Evolutionary conservation across 2,329 filamentous ascomycete species (phyloP), one percentile per base, ranked within the genome.

Genomic region (Pseudogymnoascus sp.): DNA sequence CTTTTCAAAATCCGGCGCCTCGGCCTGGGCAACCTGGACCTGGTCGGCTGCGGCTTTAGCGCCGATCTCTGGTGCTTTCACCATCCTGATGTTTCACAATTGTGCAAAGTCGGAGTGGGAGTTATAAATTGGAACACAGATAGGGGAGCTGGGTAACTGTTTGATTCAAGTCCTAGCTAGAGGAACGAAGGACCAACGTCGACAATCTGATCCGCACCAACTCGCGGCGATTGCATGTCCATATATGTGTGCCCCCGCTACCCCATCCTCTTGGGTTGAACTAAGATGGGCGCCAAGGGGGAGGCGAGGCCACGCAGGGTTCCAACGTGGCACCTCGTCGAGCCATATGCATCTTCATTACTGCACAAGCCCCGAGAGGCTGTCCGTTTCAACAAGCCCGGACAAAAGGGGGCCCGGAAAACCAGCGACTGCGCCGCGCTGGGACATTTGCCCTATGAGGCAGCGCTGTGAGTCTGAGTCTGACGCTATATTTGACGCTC

Each of bases 1-100:
- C 62, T 75, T 75, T 66, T 82, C 78, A 66, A 84, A 82, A 32
- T 74, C 72, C 22, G 80, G 80, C 7, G 75, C 74, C 62, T 79
- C 77, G 58, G 72, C 73, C 58, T 76, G 74, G 32, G 77, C 75
- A 39, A 75, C 66, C 59, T 76, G 71, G 43, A 74, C 64, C 50
- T 74, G 71, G 16, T 70, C 69, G 63, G 67, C 62, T 61, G 65
- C 63, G 22, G 62, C 54, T 39, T 62, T 64, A 16, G 22, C 58
- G 35, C 58, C 58, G n/a, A 60, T 34, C 6, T 34, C 43, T 8
- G 25, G 28, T 16, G 43, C 43, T 9, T 54, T 54, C 28, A 54
- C 43, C 43, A 54, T 54, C 18, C 9, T 32, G 43, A 32, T 12
- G 22, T 25, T 25, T 25, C 22, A 25, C 22, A 25, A 25, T 25